A percentile compares a stretch with the other conserved stretches of the same genome.
Evolutionary conservation across 2,329 filamentous ascomycete species (phyloP).

Genomic region (Epicoccum nigrum): DNA sequence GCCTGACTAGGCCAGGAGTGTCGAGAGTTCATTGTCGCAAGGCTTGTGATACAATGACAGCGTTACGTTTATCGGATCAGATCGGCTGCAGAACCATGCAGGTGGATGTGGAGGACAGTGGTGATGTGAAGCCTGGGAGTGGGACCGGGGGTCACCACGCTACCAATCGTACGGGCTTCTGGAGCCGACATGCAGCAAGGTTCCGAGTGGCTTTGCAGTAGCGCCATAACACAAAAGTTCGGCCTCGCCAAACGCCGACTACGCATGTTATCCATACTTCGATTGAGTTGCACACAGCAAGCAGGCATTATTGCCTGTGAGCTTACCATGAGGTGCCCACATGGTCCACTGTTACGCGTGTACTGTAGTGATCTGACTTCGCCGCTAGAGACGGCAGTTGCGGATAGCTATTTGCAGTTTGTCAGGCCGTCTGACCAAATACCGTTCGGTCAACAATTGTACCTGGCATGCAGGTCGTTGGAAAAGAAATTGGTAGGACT

Average conservation of each 20-base stretch:
- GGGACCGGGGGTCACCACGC: not conserved
- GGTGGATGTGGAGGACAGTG: constrained; percentile 7
- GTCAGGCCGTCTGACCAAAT: constrained; percentile 23
- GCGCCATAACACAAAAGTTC: constrained; percentile 6
- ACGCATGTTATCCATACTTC: constrained; percentile 2
- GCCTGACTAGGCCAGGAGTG: not conserved
- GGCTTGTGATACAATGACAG: constrained; percentile 9
- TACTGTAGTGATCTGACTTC: constrained; percentile 21
- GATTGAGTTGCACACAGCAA: constrained; percentile 22
- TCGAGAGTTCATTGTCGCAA: constrained; percentile 5
- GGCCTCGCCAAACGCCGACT: constrained; percentile 10
- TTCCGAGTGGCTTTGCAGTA: constrained; percentile 14
- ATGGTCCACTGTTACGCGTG: constrained; percentile 23
- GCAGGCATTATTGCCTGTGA: constrained; percentile 14
- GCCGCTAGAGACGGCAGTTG: constrained; percentile 18
- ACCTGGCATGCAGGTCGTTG: constrained; percentile 14
- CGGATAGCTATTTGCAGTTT: constrained; percentile 27
- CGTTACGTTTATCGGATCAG: constrained; percentile 9
- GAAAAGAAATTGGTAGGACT: constrained; percentile 16
- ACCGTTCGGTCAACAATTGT: constrained; percentile 17
- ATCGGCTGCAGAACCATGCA: constrained; percentile 13
- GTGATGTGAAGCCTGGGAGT: constrained; percentile 16
- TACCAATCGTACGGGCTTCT: constrained; percentile 10
- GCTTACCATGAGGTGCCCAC: constrained; percentile 23
- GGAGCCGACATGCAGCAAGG: constrained; percentile 2